These are phyloP conservation scores for Theileria parva DNA, from an alignment of 169 alveolate species.

Conservation along the genomic window DNA sequence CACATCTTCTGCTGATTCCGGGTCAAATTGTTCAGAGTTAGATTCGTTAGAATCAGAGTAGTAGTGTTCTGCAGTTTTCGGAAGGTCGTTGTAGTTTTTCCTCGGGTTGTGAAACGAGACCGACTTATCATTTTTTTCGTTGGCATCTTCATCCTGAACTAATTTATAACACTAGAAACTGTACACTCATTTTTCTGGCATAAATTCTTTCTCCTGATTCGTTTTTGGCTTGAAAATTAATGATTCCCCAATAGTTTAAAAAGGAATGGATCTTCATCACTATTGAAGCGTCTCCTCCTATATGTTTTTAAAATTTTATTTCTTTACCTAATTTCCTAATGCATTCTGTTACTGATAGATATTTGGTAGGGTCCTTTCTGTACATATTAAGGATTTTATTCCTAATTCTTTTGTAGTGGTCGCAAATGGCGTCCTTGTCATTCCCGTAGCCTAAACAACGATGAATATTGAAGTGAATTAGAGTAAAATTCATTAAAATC, in stretches of 20 bases:
- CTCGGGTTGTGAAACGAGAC: background rate
- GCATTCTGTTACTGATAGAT: constrained; percentile 66
- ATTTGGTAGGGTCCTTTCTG: constrained; percentile 50
- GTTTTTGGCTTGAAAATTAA: constrained; percentile 72
- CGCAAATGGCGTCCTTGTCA: constrained; percentile 10
- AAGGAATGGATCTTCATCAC: constrained; percentile 66
- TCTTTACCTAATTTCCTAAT: constrained; percentile 36
- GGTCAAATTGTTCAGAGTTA: constrained; percentile 1
- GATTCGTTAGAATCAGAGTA: background rate
- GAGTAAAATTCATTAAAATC: background rate
- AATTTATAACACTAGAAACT: background rate
- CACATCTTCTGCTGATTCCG: constrained; percentile 19
- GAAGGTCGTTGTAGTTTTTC: background rate
- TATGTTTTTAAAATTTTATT: background rate
- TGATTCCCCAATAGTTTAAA: constrained; percentile 79
- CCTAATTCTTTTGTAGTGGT: constrained; percentile 45
- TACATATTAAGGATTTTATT: constrained; percentile 56
- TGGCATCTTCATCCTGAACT: background rate
- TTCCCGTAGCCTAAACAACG: constrained; percentile 13
- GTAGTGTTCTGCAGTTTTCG: constrained; percentile 6
- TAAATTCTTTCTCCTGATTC: constrained; percentile 35
- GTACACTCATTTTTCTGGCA: constrained; percentile 12
- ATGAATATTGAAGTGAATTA: background rate
- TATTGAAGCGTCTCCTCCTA: constrained; percentile 72
- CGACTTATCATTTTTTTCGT: background rate